These are phyloP conservation scores for Drechslerella dactyloides DNA, from an alignment of 2,329 filamentous ascomycete species.

Conservation along the genomic window DNA sequence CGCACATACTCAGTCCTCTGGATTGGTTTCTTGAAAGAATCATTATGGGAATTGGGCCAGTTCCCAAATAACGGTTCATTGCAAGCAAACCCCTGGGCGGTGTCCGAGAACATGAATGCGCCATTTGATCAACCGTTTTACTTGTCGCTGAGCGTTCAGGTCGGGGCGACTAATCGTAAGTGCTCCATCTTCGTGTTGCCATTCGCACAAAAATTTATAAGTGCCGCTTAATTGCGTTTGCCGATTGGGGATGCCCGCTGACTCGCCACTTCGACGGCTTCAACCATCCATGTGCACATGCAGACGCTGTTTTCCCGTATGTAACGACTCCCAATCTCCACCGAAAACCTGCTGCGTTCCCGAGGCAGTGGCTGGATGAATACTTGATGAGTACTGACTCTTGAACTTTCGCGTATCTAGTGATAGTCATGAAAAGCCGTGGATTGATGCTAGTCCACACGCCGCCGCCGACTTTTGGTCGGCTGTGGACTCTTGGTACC, in stretches of 20 bases:
- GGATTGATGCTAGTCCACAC: conserved; percentile 72
- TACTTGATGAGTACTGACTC: background rate
- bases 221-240: background rate
- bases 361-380: background rate
- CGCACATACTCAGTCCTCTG: conserved; percentile 19
- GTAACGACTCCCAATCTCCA: conserved; percentile 60
- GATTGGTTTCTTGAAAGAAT: conserved; percentile 18
- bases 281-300: too few species aligned
- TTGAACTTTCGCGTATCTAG: background rate
- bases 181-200: background rate
- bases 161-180: conserved; percentile 68
- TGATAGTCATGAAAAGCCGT: conserved; percentile 68
- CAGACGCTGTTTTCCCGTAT: conserved; percentile 79
- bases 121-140: conserved; percentile 82
- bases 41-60: conserved; percentile 18
- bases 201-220: background rate
- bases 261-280: background rate
- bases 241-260: background rate
- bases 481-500: conserved; percentile 68
- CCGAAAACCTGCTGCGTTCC: background rate
- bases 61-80: conserved; percentile 23
- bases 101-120: conserved; percentile 61
- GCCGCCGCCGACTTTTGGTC: conserved; percentile 80
- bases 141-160: conserved; percentile 75
- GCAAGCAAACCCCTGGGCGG: conserved; percentile 20